Evolutionary conservation across 805 yeast species (phyloP).

Genomic region (Myxozyma melibiosi): DNA sequence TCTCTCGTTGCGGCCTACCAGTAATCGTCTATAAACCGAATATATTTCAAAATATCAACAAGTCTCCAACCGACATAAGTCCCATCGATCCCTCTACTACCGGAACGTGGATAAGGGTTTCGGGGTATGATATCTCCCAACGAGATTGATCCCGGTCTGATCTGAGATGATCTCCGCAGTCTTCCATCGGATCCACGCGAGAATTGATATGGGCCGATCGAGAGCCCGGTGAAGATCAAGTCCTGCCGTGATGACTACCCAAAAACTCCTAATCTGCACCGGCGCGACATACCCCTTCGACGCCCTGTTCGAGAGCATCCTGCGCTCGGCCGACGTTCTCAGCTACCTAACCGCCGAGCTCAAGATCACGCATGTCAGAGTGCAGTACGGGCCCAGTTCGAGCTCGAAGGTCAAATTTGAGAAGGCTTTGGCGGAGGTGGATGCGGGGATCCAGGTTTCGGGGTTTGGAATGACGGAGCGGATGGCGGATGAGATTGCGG

Average conservation of each 20-base stretch:
- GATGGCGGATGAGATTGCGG: conserved; percentile 47
- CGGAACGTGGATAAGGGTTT: too few species aligned
- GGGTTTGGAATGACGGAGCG: conserved; percentile 54
- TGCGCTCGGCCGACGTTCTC: conserved; percentile 44
- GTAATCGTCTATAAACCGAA: too few species aligned
- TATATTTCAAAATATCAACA: too few species aligned
- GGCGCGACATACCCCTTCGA: conserved; percentile 91
- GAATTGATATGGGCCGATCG: too few species aligned
- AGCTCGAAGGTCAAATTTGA: conserved; percentile 36
- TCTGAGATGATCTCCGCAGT: too few species aligned
- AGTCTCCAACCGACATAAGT: too few species aligned
- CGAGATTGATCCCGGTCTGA: too few species aligned
- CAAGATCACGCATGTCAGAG: conserved; percentile 48
- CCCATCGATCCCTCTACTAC: too few species aligned
- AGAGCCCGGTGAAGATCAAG: not conserved
- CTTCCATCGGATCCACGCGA: too few species aligned
- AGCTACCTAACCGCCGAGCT: conserved; percentile 38
- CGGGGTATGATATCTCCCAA: too few species aligned
- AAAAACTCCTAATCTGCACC: conserved; percentile 62
- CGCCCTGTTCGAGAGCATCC: conserved; percentile 52
- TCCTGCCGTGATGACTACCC: not conserved
- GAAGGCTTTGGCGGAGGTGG: conserved; percentile 12
- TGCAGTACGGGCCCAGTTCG: conserved; percentile 62
- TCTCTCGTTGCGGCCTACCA: too few species aligned
- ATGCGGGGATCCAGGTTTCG: conserved; percentile 37